Evolutionary conservation across 2,329 filamentous ascomycete species (phyloP), one percentile per base, ranked within the genome.

Genomic region (Gyromitra esculenta): DNA sequence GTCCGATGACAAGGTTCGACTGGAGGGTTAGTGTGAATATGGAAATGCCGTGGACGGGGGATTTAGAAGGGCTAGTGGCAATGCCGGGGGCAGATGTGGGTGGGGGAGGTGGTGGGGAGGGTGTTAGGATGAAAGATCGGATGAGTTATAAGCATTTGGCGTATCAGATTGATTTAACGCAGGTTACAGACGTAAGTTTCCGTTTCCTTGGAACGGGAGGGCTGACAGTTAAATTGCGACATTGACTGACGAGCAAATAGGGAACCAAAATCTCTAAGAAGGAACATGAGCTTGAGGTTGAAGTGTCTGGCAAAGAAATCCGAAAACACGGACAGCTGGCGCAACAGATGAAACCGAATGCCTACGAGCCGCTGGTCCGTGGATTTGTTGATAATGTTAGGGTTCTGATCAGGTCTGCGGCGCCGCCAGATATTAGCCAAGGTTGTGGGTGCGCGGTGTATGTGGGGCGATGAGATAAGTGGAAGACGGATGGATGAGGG

Each of bases 1-100:
- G 93, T 80, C 95, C 96, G 0, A 86, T 86, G 64, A 88, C 88
- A 7, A 89, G 89, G 1, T 92, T 97, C 81, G 96, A 99, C 84
- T 97, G 94, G 84, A 92, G 96, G 9, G 91, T 99, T 80, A 97
- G 93, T 81, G 90, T 99, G 82, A 98, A 97, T 82, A 88, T 99
- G 1, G 96, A 99, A 88, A 94, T 96, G 88, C 88, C 91, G 69
- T 97, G 91, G 85, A 88, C 93, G 2, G 93, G 94, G 31, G 86
- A 89, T 1, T 81, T 92, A 0, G 86, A 89, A 6, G 85, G 85
- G 25, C 83, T 90, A 1, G 82, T 85, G 0, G 83, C 86, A 2
- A 81, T 83, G 11, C 59, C 48, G 31, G 74, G 65, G 15, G 52
- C 81, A 82, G 86, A 89, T 0, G 81, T 91, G 0, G 86, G 85